Evolutionary conservation across 1,284 basidiomycete species (phyloP).

Genomic region (Binderoboletus segoi): DNA sequence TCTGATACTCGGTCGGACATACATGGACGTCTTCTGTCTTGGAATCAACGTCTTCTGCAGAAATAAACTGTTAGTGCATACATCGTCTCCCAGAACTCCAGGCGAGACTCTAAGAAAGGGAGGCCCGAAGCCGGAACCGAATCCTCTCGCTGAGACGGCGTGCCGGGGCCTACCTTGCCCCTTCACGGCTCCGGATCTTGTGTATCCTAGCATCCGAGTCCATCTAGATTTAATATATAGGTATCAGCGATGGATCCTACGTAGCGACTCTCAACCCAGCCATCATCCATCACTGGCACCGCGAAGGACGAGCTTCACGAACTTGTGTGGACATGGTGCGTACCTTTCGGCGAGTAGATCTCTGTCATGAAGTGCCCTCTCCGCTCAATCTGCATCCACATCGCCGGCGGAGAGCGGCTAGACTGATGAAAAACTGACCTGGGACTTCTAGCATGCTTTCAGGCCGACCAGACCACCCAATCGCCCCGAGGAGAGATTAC

Average conservation of each 20-base stretch:
- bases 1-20: not conserved
- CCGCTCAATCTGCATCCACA: not conserved
- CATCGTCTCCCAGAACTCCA: too few relatives aligned
- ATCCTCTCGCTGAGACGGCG: too few relatives aligned
- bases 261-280: not conserved
- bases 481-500: not conserved
- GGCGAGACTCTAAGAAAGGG: not conserved
- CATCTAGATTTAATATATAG: not conserved
- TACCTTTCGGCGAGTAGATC: not conserved
- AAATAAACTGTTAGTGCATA: too few relatives aligned
- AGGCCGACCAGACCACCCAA: not conserved
- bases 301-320: not conserved
- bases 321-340: not conserved
- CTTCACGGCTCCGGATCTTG: not conserved
- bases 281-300: not conserved
- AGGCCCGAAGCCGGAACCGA: not conserved
- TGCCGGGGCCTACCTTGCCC: not conserved
- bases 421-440: not conserved
- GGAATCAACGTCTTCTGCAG: not conserved
- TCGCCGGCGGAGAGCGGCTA: not conserved
- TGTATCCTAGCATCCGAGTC: not conserved
- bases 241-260: not conserved
- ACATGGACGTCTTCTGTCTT: not conserved
- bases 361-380: not conserved
- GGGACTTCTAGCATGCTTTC: slow-evolving; percentile 5